These are phyloP conservation scores for Friedmanniomyces endolithicus DNA, from an alignment of 495 filamentous ascomycete species.

Conservation along the genomic window DNA sequence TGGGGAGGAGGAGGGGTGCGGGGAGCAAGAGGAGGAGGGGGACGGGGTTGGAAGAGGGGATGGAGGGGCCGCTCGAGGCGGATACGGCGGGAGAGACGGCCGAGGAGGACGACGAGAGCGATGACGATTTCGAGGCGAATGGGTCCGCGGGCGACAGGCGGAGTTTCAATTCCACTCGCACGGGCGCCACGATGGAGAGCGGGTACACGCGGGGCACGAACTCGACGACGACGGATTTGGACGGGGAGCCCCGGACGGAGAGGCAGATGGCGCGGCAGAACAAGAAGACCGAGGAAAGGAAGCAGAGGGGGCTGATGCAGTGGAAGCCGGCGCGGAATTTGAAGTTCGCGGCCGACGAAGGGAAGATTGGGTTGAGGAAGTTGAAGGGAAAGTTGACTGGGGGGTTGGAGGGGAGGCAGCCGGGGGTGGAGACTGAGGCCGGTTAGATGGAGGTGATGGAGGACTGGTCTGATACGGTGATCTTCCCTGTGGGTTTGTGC, in stretches of 20 bases:
- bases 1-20: slow-evolving; percentile 37
- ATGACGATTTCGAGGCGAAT: slow-evolving; percentile 23
- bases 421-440: slow-evolving; percentile 53
- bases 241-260: background rate
- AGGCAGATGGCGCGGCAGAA: slow-evolving; percentile 39
- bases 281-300: slow-evolving; percentile 48
- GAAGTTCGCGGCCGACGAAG: slow-evolving; percentile 60
- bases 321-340: slow-evolving; percentile 61
- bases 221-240: background rate
- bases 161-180: slow-evolving; percentile 10
- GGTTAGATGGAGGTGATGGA: background rate
- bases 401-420: slow-evolving; percentile 47
- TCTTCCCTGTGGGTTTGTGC: no score
- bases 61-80: slow-evolving; percentile 39
- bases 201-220: slow-evolving; percentile 13
- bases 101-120: slow-evolving; percentile 32
- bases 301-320: slow-evolving; percentile 63
- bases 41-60: slow-evolving; percentile 36
- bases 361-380: slow-evolving; percentile 46
- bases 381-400: slow-evolving; percentile 41
- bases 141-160: slow-evolving; percentile 1
- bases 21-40: slow-evolving; percentile 34
- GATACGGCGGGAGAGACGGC: slow-evolving; percentile 26
- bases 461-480: background rate
- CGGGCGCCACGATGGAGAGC: slow-evolving; percentile 9